Conservation (phyloP, 2,329 filamentous ascomycete genomes). For the Neofusicoccum umdonicola region DNA sequence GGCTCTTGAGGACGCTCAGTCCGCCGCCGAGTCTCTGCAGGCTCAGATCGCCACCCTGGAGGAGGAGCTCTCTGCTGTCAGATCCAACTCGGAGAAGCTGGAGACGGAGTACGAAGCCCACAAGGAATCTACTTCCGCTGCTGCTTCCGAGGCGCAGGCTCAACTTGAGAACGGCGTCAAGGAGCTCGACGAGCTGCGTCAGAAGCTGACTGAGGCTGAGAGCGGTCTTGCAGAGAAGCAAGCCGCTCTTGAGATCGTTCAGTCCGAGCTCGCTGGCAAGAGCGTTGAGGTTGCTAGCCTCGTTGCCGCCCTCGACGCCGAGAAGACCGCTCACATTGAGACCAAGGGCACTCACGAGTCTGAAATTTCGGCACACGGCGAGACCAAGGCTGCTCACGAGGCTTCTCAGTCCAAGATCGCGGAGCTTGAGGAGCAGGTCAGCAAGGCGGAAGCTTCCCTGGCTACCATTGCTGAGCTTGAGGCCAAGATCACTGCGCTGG, state of each 20-base stretch:
- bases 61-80: constrained; percentile 4
- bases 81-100: constrained; percentile 4
- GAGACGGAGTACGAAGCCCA: constrained; percentile 6
- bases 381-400: constrained; percentile 11
- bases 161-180: constrained; percentile 10
- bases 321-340: constrained; percentile 5
- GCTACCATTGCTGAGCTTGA: neutral
- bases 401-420: constrained; percentile 7
- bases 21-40: constrained; percentile 2
- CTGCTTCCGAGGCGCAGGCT: constrained; percentile 10
- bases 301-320: constrained; percentile 2
- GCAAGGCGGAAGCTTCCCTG: neutral
- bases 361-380: constrained; percentile 12
- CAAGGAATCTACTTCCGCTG: neutral
- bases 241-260: constrained; percentile 17
- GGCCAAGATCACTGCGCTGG: constrained; percentile 3
- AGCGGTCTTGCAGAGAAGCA: constrained; percentile 6
- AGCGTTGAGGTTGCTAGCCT: constrained; percentile 13
- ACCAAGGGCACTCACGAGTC: constrained; percentile 4
- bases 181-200: constrained; percentile 7
- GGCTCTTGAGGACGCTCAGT: constrained; percentile 13
- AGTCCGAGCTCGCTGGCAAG: constrained; percentile 13
- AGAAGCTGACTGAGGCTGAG: constrained; percentile 13
- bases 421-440: constrained; percentile 3
- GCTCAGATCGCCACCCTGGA: constrained; percentile 10